Conservation (phyloP, 2,329 filamentous ascomycete genomes). For the Basipetospora chlamydospora region DNA sequence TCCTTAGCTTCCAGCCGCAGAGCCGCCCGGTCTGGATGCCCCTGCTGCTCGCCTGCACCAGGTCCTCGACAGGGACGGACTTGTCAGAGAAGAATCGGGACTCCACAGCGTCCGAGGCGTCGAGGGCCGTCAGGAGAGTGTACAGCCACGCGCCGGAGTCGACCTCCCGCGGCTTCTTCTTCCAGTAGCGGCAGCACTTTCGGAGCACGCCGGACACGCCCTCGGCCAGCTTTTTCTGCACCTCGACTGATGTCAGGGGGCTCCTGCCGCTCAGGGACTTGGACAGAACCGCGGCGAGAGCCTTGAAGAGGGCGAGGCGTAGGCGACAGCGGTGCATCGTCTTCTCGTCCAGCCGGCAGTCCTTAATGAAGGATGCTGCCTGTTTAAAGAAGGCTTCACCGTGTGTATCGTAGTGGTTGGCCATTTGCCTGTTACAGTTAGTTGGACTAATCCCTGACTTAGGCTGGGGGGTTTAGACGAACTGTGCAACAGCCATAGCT, state of each 20-base stretch:
- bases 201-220: conserved; percentile 6
- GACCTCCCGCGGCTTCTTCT: conserved; percentile 3
- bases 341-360: conserved; percentile 6
- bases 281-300: conserved; percentile 15
- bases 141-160: conserved; percentile 5
- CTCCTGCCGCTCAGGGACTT: conserved; percentile 10
- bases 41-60: conserved; percentile 20
- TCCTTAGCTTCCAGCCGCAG: conserved; percentile 30
- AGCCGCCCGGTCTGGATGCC: conserved; percentile 21
- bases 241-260: conserved; percentile 12
- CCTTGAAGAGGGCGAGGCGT: conserved; percentile 21
- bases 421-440: conserved; percentile 23
- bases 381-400: conserved; percentile 24
- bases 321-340: conserved; percentile 12
- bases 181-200: conserved; percentile 6
- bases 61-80: conserved; percentile 14
- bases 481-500: conserved; percentile 16
- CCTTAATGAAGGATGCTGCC: conserved; percentile 12
- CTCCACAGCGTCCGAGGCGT: conserved; percentile 5
- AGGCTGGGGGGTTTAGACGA: neutral
- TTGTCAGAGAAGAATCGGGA: conserved; percentile 5
- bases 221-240: conserved; percentile 7
- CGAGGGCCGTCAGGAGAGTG: conserved; percentile 8
- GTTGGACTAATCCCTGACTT: neutral
- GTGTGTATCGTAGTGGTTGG: conserved; percentile 25